Conservation (phyloP, 768 basidiomycete genomes). For the Lyophyllum semitale region DNA sequence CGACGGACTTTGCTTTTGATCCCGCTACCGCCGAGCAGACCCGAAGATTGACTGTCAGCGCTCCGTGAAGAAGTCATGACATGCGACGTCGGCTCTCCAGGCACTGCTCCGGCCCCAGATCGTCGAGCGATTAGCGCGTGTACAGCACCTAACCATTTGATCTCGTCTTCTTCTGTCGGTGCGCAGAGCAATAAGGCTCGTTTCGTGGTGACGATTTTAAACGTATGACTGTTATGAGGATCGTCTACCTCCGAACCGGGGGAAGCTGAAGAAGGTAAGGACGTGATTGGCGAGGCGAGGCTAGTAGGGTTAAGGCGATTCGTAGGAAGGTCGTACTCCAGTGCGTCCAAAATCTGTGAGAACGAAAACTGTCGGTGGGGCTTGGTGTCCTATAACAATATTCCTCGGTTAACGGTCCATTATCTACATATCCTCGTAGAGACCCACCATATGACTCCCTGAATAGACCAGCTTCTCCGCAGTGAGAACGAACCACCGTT, state of each 20-base stretch:
- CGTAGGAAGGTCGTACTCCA: constrained; percentile 77
- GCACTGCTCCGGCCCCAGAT: constrained; percentile 49
- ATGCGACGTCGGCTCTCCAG: constrained; percentile 43
- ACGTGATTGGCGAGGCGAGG: constrained; percentile 28
- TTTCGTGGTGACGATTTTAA: constrained; percentile 97
- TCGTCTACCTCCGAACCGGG: constrained; percentile 43
- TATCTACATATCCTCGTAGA: not conserved
- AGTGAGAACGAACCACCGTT: constrained; percentile 95
- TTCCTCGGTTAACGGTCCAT: not conserved
- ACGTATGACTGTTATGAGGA: constrained; percentile 59
- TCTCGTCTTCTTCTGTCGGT: constrained; percentile 96
- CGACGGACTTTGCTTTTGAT: constrained; percentile 51
- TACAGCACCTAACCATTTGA: constrained; percentile 95
- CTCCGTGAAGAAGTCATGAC: constrained; percentile 15
- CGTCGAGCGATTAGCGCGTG: constrained; percentile 86
- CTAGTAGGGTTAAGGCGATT: constrained; percentile 50
- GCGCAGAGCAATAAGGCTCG: constrained; percentile 88
- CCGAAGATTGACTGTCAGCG: constrained; percentile 15
- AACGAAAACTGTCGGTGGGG: constrained; percentile 86
- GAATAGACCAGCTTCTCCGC: constrained; percentile 87
- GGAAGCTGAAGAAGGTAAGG: constrained; percentile 34
- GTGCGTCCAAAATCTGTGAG: constrained; percentile 83
- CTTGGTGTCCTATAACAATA: constrained; percentile 75
- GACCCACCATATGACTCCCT: constrained; percentile 91
- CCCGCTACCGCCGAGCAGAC: constrained; percentile 27